Base-by-base conservation (phyloP, 331 rosid genomes). In the Acacia pycnantha region DNA sequence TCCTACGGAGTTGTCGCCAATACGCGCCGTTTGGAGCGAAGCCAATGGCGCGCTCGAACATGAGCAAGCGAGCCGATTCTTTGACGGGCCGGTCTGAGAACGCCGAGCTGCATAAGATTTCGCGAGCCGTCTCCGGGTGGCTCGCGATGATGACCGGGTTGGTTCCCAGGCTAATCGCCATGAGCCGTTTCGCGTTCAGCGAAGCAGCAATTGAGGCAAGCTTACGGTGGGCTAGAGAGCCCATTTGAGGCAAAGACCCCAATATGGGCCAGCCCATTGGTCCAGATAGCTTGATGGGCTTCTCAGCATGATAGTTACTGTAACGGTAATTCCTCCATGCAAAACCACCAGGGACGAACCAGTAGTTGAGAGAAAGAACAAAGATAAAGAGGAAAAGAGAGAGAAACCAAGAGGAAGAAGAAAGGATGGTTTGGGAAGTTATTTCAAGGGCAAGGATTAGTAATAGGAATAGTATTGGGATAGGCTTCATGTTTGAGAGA, bases 31-130 rank as follows among this genome's bases (percentile, higher is more conserved):
- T 85, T 6, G 97, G 97, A 41, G 98, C 97, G 65, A 95, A 95
- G 16, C 98, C 98, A 64, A 95, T 93, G 84, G 98, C 97, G 0
- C 97, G 97, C 85, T 93, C 97, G 12, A 95, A 95, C 98, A 91
- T 91, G 46, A 95, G 92, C 33, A 82, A 51, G 8, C 84, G 85
- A 48, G 98, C 97, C 0, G 98, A 93, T n/a, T 84, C 86, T 79
- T 93, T 95, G 1, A 95, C 71, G 0, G 98, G 98, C 4, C 98
- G 98, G 77, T 93, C 93, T 2, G 97, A 82, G 79, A 95, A 95
- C 0, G 97, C 83, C 0, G 91, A 70, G 1, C 96, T 88, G 1
- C 84, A 84, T 0, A 95, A 86, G 61, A 95, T 95, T 80, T 95
- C 90, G 70, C 80, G 88, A 4, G 98, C 98, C 0, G 98, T 95